A percentile compares a stretch with the other conserved stretches of the same genome.
Evolutionary conservation across 1,284 basidiomycete species (phyloP).

Genomic region (Omphalotus olearius): DNA sequence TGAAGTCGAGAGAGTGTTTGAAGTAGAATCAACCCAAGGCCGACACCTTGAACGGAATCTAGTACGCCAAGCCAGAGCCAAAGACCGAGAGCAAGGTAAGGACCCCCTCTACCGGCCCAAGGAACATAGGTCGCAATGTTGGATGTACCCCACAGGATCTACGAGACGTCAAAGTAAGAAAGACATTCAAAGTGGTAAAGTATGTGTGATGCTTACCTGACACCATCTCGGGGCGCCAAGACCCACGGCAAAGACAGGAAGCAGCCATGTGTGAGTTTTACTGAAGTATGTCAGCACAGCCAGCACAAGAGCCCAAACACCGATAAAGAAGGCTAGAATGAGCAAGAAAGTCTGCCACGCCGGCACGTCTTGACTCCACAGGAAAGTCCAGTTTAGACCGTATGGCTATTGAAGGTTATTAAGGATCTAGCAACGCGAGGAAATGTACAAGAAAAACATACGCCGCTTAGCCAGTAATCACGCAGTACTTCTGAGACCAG

Average conservation of each 20-base stretch:
- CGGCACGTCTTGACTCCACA: constrained; percentile 82
- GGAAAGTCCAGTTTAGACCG: constrained; percentile 90
- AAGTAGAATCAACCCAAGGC: constrained; percentile 89
- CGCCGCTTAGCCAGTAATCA: constrained; percentile 91
- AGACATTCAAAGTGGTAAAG: neutral
- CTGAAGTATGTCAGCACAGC: constrained; percentile 78
- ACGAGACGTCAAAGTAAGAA: constrained; percentile 10
- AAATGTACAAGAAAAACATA: constrained; percentile 35
- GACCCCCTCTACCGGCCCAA: constrained; percentile 81
- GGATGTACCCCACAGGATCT: constrained; percentile 86
- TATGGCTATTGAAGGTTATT: constrained; percentile 52
- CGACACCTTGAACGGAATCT: constrained; percentile 90
- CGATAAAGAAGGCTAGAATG: constrained; percentile 80
- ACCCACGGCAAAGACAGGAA: constrained; percentile 91
- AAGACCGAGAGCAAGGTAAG: constrained; percentile 81
- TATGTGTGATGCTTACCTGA: constrained; percentile 46
- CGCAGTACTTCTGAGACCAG: constrained; percentile 83
- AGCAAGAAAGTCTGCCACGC: constrained; percentile 82
- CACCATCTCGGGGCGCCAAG: constrained; percentile 91
- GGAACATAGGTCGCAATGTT: constrained; percentile 87
- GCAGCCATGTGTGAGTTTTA: constrained; percentile 90
- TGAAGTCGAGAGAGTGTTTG: constrained; percentile 89
- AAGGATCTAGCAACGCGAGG: constrained; percentile 8
- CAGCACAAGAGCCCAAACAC: constrained; percentile 77
- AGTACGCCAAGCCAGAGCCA: constrained; percentile 95